Evolutionary conservation across 2,329 filamentous ascomycete genomes (phyloP).

Genomic region (Chrysosporium queenslandicum): DNA sequence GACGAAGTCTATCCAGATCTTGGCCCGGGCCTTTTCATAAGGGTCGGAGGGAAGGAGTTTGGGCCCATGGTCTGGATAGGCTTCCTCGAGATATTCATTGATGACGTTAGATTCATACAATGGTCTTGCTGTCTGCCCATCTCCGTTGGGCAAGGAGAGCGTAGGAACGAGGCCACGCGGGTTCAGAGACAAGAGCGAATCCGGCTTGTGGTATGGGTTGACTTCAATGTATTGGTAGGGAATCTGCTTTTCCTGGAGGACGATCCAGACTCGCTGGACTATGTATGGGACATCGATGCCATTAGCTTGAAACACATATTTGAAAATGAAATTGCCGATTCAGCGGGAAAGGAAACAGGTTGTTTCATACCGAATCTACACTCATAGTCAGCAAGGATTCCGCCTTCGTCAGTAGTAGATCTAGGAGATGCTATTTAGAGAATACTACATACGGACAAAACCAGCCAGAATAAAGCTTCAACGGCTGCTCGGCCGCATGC

Average conservation of each 20-base stretch:
- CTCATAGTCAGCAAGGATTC: not conserved
- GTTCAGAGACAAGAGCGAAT: conserved; percentile 59
- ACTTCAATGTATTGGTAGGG: conserved; percentile 68
- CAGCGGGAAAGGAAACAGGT: not conserved
- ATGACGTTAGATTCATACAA: conserved; percentile 65
- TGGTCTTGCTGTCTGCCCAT: conserved; percentile 39
- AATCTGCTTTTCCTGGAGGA: conserved; percentile 62
- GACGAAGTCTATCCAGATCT: conserved; percentile 67
- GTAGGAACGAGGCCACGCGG: conserved; percentile 68
- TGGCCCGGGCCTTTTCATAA: conserved; percentile 55
- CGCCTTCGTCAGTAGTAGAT: not conserved
- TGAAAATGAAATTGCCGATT: too few relatives aligned
- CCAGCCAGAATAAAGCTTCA: conserved; percentile 63
- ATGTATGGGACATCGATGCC: not conserved
- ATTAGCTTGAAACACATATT: not conserved
- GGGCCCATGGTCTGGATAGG: conserved; percentile 45
- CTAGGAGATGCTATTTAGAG: not conserved
- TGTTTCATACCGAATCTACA: conserved; percentile 3
- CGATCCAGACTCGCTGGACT: conserved; percentile 62
- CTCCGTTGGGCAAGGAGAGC: conserved; percentile 33
- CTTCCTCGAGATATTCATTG: conserved; percentile 67
- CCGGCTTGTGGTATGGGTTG: conserved; percentile 65
- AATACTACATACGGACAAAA: conserved; percentile 49
- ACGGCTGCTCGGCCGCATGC: conserved; percentile 28
- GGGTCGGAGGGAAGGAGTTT: conserved; percentile 50